Percentiles rank a stretch among this genome's conserved stretches.
phyloP scores from a whole-genome alignment of 2,329 filamentous ascomycete genomes.

The Aureobasidium musti region DNA sequence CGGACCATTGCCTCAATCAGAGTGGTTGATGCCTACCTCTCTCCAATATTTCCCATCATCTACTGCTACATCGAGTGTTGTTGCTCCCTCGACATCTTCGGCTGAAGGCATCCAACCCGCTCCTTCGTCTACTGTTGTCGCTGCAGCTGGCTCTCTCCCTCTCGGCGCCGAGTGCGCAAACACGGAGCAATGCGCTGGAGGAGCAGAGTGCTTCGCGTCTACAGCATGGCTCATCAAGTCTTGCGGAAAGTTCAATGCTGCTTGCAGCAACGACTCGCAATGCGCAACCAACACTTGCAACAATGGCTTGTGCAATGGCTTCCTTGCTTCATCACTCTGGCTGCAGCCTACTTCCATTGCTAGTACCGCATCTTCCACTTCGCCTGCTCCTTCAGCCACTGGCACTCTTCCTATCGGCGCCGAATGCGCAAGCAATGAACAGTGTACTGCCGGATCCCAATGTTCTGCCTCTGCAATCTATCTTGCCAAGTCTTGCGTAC shows the following conservation, averaged over 20 bases:
- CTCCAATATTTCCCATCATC: neutral
- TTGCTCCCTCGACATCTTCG: neutral
- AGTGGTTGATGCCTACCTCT: neutral
- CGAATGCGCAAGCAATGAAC: too few relatives aligned
- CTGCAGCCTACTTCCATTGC: conserved; percentile 11
- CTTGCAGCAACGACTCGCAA: conserved; percentile 33
- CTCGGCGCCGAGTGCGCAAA: conserved; percentile 33
- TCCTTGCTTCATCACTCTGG: conserved; percentile 32
- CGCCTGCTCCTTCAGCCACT: too few relatives aligned
- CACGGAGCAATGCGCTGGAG: conserved; percentile 32
- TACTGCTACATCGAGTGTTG: neutral
- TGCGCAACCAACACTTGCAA: conserved; percentile 38
- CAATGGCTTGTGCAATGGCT: conserved; percentile 36
- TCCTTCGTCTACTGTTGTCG: conserved; percentile 30
- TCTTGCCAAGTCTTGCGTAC: too few relatives aligned
- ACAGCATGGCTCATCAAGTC: conserved; percentile 30
- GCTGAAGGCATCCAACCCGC: conserved; percentile 15
- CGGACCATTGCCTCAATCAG: conserved; percentile 32
- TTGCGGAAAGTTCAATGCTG: conserved; percentile 37
- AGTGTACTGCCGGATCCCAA: too few relatives aligned
- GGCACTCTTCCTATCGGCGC: too few relatives aligned
- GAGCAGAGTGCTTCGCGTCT: conserved; percentile 33
- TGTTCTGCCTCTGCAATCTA: too few relatives aligned
- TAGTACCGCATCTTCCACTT: neutral
- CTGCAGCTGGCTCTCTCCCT: conserved; percentile 32